A percentile compares a stretch with the other conserved stretches of the same genome.
Evolutionary conservation across 768 basidiomycete species (phyloP).

Genomic region (Cyclocybe cylindracea): DNA sequence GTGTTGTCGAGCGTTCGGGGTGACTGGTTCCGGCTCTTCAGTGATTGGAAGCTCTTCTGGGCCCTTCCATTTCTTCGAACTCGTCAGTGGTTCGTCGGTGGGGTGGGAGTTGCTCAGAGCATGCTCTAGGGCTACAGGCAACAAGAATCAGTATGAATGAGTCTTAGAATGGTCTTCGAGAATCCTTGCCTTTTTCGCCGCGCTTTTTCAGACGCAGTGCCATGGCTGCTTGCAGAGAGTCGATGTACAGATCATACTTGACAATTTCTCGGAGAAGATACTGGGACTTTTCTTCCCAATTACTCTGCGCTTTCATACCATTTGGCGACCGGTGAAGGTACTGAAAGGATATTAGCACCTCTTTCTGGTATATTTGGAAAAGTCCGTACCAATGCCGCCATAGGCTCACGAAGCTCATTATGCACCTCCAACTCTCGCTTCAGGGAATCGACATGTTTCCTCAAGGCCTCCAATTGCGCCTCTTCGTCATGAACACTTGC

Average conservation of each 20-base stretch:
- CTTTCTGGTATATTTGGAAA: constrained; percentile 1
- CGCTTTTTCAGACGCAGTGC: constrained; percentile 82
- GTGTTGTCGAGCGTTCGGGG: constrained; percentile 19
- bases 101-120: constrained; percentile 24
- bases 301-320: constrained; percentile 73
- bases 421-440: constrained; percentile 82
- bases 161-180: not conserved
- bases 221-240: constrained; percentile 85
- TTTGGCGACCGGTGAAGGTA: constrained; percentile 79
- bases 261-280: constrained; percentile 90
- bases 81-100: constrained; percentile 11
- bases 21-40: constrained; percentile 24
- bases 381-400: constrained; percentile 68
- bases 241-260: constrained; percentile 95
- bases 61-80: constrained; percentile 14
- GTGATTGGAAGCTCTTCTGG: constrained; percentile 15
- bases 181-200: constrained; percentile 70
- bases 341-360: constrained; percentile 39
- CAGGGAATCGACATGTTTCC: constrained; percentile 75
- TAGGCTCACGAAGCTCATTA: constrained; percentile 80
- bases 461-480: constrained; percentile 84
- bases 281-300: constrained; percentile 93
- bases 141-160: constrained; percentile 1
- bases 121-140: constrained; percentile 21
- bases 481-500: constrained; percentile 91